Percentiles rank a stretch among this genome's conserved stretches.
Conservation (phyloP, 768 basidiomycete species). For the Boletus coccyginus region DNA sequence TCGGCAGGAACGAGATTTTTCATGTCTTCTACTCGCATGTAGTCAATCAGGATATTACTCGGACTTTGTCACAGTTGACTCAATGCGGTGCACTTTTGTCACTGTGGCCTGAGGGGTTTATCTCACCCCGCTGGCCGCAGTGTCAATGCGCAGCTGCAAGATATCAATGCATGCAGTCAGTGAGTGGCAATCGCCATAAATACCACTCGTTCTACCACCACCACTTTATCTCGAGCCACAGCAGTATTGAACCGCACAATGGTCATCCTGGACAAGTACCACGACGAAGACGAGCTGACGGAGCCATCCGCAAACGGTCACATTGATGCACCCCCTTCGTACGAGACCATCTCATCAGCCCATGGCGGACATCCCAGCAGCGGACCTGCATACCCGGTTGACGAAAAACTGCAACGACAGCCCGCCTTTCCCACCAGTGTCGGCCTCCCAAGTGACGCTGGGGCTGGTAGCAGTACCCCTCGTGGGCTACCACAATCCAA, state of each 20-base stretch:
- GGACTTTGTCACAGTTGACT: background rate
- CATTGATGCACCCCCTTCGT: constrained; percentile 24
- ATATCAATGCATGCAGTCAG: background rate
- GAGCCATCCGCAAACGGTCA: background rate
- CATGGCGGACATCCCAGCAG: background rate
- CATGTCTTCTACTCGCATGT: background rate
- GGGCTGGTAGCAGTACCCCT: background rate
- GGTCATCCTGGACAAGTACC: constrained; percentile 21
- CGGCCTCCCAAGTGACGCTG: background rate
- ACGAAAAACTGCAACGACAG: constrained; percentile 12
- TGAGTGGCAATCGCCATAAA: background rate
- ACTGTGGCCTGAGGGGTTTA: constrained; percentile 26
- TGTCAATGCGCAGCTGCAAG: background rate
- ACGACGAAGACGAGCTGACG: constrained; percentile 5
- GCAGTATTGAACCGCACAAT: constrained; percentile 4
- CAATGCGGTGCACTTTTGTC: constrained; percentile 46
- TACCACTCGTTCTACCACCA: background rate
- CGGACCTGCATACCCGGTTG: background rate
- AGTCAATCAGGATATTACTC: background rate
- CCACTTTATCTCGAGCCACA: background rate
- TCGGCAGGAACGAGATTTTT: background rate
- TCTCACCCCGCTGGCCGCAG: background rate
- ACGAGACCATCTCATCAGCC: constrained; percentile 16
- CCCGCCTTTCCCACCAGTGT: background rate
- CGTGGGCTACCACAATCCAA: background rate